phyloP scores from a whole-genome alignment of 331 rosid species.

The Pyrus hybrid region DNA sequence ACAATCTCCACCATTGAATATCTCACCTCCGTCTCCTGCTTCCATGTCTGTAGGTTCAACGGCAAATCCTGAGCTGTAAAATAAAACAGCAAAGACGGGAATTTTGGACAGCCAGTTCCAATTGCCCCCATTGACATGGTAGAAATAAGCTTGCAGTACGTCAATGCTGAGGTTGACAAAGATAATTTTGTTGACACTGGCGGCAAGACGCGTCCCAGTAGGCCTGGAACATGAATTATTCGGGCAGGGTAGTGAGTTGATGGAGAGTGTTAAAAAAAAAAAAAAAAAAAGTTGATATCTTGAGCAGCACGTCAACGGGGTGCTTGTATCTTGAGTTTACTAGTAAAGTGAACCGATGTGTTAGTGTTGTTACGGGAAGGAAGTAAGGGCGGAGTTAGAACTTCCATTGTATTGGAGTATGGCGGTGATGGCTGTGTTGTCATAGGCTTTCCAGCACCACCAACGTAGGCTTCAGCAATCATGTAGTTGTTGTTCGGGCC shows the following conservation, averaged over 20 bases:
- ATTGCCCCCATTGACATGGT: constrained; percentile 21
- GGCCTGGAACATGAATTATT: constrained; percentile 25
- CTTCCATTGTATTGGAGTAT: constrained; percentile 17
- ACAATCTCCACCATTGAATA: constrained; percentile 39
- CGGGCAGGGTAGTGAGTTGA: constrained; percentile 24
- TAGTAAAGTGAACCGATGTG: constrained; percentile 19
- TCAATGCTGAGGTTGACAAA: constrained; percentile 14
- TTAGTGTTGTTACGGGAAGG: constrained; percentile 33
- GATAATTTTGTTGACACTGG: constrained; percentile 44
- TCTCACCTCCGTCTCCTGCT: constrained; percentile 27
- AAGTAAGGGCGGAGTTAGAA: background rate
- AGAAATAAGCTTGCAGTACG: constrained; percentile 37
- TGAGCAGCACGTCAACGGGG: constrained; percentile 13
- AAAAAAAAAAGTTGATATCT: constrained; percentile 1
- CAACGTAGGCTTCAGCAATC: constrained; percentile 30
- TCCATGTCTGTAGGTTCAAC: constrained; percentile 7
- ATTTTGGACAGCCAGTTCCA: constrained; percentile 14
- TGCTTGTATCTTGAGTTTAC: constrained; percentile 14
- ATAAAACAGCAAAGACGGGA: constrained; percentile 29
- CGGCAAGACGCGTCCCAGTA: constrained; percentile 12
- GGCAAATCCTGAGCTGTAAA: constrained; percentile 29
- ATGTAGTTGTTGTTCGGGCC: constrained; percentile 23
- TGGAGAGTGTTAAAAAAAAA: constrained; percentile 15
- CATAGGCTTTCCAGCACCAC: background rate
- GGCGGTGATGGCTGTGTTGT: constrained; percentile 33